A percentile compares a stretch with the other conserved stretches of the same genome.
Conservation (phyloP, 2,329 filamentous ascomycete species). For the Ophiostoma himal-ulmi region DNA sequence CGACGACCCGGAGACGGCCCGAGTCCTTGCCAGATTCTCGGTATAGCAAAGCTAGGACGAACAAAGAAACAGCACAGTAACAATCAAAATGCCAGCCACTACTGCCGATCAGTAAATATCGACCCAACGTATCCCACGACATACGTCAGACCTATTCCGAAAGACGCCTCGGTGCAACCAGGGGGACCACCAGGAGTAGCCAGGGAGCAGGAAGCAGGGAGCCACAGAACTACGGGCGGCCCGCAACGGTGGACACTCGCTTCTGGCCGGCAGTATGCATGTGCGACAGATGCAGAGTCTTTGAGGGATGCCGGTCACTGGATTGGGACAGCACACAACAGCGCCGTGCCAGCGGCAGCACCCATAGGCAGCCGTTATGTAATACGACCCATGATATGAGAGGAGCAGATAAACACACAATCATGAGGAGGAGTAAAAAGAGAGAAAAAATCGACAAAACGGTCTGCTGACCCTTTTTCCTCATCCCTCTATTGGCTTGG, state of each 20-base stretch:
- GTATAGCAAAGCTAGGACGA: background rate
- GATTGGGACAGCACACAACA: background rate
- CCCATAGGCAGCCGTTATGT: background rate
- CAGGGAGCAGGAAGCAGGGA: background rate
- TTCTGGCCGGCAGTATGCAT: background rate
- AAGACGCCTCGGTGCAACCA: background rate
- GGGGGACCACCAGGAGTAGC: background rate
- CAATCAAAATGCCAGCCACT: background rate
- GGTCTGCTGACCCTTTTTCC: slow-evolving; percentile 11
- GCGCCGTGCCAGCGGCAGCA: background rate
- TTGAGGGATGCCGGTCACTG: background rate
- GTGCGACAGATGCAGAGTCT: background rate
- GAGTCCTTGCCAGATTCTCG: background rate
- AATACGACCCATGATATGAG: background rate
- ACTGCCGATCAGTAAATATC: background rate
- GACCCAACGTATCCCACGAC: background rate
- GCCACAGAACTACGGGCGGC: background rate
- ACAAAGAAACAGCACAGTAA: background rate
- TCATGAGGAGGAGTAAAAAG: background rate
- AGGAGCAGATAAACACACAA: background rate
- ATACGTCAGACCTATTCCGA: background rate
- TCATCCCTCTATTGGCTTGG: slow-evolving; percentile 9
- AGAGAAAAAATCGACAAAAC: background rate
- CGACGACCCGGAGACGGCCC: background rate
- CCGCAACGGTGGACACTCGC: background rate